Percentiles rank a stretch among this genome's conserved stretches.
Conservation (phyloP, 2,329 filamentous ascomycete genomes). For the Akanthomyces dipterigenus region DNA sequence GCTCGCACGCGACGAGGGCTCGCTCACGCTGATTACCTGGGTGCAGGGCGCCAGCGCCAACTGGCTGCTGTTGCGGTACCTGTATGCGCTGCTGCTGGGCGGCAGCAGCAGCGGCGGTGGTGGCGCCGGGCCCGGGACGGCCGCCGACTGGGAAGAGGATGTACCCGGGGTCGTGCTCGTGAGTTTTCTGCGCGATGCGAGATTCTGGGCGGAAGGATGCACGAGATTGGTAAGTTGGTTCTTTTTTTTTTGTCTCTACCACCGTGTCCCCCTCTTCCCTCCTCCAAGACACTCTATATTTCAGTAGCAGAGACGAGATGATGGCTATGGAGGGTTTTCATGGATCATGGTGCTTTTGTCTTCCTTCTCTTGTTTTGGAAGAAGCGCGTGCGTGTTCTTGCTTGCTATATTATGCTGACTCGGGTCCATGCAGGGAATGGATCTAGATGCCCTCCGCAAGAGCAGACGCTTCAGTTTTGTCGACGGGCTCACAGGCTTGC, state of each 20-base stretch:
- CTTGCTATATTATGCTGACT: neutral
- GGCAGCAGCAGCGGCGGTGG: no score
- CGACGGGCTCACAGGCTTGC: constrained; percentile 63
- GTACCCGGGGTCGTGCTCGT: constrained; percentile 60
- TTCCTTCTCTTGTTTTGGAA: no score
- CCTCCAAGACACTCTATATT: no score
- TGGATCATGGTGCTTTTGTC: no score
- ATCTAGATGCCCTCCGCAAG: constrained; percentile 54
- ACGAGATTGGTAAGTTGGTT: constrained; percentile 51
- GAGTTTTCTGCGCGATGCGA: constrained; percentile 72
- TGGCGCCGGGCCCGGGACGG: neutral
- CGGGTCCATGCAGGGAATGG: constrained; percentile 49
- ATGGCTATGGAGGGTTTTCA: no score
- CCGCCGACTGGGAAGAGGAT: constrained; percentile 19
- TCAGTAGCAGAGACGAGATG: no score
- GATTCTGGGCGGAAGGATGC: constrained; percentile 71
- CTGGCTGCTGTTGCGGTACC: constrained; percentile 56
- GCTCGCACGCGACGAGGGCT: constrained; percentile 44
- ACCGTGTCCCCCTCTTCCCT: no score
- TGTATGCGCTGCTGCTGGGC: constrained; percentile 29
- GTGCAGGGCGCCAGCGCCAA: constrained; percentile 59
- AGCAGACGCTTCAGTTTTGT: constrained; percentile 63
- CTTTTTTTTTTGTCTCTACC: neutral
- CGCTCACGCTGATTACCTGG: constrained; percentile 60
- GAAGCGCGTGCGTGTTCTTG: no score